Percentiles rank a stretch among this genome's conserved stretches.
Evolutionary conservation across 108 stramenopile genomes (phyloP).

Genomic region (Nannochloropsis salina): DNA sequence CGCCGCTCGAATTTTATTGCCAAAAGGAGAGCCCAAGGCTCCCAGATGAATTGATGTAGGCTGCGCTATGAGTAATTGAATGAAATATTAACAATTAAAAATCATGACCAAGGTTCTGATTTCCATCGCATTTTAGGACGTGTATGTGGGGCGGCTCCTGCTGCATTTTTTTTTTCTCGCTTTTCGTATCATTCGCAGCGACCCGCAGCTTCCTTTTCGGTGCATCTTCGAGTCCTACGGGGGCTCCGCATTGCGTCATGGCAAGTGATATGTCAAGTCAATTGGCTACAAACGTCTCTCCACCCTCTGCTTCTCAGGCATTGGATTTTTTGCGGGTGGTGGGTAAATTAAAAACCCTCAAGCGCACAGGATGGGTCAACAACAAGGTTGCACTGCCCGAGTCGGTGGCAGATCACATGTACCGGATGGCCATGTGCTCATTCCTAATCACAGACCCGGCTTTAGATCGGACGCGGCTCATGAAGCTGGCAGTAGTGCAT

Average conservation of each 20-base stretch:
- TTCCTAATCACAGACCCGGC: constrained; percentile 53
- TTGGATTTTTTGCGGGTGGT: constrained; percentile 54
- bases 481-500: constrained; percentile 56
- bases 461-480: constrained; percentile 41
- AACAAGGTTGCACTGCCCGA: constrained; percentile 43
- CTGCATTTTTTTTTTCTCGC: neutral
- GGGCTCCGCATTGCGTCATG: too few relatives aligned
- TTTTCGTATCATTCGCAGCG: neutral
- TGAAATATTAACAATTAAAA: too few relatives aligned
- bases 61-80: too few relatives aligned
- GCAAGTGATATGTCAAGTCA: too few relatives aligned
- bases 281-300: neutral
- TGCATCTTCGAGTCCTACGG: too few relatives aligned
- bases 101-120: too few relatives aligned
- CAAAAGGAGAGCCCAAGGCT: too few relatives aligned
- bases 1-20: too few relatives aligned
- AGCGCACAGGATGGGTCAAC: constrained; percentile 56
- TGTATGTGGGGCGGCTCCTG: neutral
- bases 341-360: constrained; percentile 52
- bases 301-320: constrained; percentile 36
- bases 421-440: constrained; percentile 53
- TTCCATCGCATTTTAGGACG: neutral
- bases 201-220: neutral
- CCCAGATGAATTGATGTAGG: too few relatives aligned
- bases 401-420: constrained; percentile 51